Percentiles rank a stretch among this genome's conserved stretches.
Evolutionary conservation across 2,329 filamentous ascomycete species (phyloP).

Genomic region (Macroventuria anomochaeta): DNA sequence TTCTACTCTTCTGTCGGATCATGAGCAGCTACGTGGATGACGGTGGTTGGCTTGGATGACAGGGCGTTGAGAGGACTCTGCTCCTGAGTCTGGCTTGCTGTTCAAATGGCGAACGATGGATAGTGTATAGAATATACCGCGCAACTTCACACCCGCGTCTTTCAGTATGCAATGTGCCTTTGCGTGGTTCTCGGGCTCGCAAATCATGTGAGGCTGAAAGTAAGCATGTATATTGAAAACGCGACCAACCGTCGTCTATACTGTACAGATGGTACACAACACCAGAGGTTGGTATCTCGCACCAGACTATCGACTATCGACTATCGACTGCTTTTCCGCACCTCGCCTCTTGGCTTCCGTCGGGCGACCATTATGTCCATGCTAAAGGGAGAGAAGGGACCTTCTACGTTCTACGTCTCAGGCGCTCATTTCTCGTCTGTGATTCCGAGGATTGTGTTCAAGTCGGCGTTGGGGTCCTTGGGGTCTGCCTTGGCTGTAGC

Average conservation of each 20-base stretch:
- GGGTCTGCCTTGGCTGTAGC: slow-evolving; percentile 68
- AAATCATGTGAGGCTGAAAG: slow-evolving; percentile 18
- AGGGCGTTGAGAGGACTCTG: slow-evolving; percentile 12
- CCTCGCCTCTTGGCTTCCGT: slow-evolving; percentile 22
- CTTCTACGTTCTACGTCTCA: neutral
- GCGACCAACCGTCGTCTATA: slow-evolving; percentile 49
- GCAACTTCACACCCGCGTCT: neutral
- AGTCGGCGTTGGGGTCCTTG: slow-evolving; percentile 87
- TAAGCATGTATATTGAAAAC: slow-evolving; percentile 44
- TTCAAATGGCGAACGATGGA: neutral
- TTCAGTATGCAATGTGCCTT: slow-evolving; percentile 12
- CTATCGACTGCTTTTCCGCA: slow-evolving; percentile 26
- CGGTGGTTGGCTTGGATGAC: slow-evolving; percentile 9
- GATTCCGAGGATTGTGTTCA: slow-evolving; percentile 68
- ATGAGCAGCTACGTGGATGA: neutral
- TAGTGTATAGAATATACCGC: slow-evolving; percentile 11
- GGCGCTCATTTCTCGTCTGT: slow-evolving; percentile 43
- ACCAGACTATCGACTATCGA: slow-evolving; percentile 23
- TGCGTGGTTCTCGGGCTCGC: neutral
- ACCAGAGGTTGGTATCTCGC: slow-evolving; percentile 42
- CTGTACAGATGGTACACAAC: slow-evolving; percentile 53
- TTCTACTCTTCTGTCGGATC: slow-evolving; percentile 23
- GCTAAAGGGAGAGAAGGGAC: slow-evolving; percentile 34
- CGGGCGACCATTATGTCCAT: slow-evolving; percentile 29
- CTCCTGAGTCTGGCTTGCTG: slow-evolving; percentile 5